These are phyloP conservation scores for Cyclostephanos invisitatus DNA, from an alignment of 108 stramenopile genomes.

Conservation along the genomic window DNA sequence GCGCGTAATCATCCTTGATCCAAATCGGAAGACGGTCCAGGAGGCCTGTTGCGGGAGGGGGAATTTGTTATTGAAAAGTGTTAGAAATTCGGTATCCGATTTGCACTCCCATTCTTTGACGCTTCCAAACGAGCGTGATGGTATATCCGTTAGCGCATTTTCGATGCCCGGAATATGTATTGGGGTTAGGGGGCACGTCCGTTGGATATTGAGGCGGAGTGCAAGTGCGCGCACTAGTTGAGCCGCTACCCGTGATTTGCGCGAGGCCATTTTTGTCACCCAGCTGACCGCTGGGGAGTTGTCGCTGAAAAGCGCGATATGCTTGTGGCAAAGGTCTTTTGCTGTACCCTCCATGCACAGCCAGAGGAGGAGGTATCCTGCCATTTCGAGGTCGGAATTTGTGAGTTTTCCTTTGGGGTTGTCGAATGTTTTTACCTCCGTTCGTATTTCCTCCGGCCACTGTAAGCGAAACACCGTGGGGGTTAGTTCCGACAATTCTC, in stretches of 20 bases:
- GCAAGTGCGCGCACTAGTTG: constrained; percentile 7
- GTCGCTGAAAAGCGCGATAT: constrained; percentile 16
- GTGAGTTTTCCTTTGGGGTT: constrained; percentile 38
- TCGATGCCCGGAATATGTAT: constrained; percentile 11
- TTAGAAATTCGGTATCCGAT: background rate
- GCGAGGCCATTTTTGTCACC: constrained; percentile 14
- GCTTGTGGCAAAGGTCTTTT: background rate
- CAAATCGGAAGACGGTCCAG: background rate
- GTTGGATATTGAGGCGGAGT: background rate
- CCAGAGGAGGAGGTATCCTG: constrained; percentile 8
- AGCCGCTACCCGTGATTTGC: constrained; percentile 6
- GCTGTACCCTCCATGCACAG: constrained; percentile 6
- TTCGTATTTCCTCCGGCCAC: constrained; percentile 25
- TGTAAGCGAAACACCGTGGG: constrained; percentile 18
- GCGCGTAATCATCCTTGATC: background rate
- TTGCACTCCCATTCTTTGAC: constrained; percentile 17
- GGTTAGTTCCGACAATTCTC: background rate
- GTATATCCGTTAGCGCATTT: constrained; percentile 17
- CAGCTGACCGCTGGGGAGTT: constrained; percentile 3
- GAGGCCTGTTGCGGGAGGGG: background rate
- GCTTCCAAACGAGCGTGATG: constrained; percentile 16
- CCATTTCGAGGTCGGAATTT: constrained; percentile 47
- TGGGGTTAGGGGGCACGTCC: constrained; percentile 2
- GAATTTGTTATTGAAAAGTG: constrained; percentile 9
- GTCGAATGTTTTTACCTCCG: constrained; percentile 13